These are phyloP conservation scores for Fusarium citri DNA, from an alignment of 2,329 filamentous ascomycete genomes.

Conservation along the genomic window DNA sequence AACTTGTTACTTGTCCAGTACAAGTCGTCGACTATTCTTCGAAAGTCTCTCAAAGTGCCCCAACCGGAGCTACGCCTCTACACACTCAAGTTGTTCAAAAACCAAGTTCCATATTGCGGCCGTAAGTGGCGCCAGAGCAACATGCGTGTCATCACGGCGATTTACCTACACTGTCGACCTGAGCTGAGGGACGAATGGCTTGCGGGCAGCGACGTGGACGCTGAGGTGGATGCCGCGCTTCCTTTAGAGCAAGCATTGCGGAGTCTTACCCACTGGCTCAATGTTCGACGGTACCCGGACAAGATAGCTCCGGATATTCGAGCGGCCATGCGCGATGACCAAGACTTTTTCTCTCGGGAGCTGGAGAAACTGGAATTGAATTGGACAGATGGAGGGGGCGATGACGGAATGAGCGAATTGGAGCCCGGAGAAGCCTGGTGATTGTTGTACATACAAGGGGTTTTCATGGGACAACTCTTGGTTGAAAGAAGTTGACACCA, in stretches of 20 bases:
- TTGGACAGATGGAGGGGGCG: conserved; percentile 57
- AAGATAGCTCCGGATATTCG: conserved; percentile 73
- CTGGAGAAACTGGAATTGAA: conserved; percentile 75
- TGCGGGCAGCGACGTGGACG: conserved; percentile 89
- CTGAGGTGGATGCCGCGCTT: conserved; percentile 91
- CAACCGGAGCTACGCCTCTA: conserved; percentile 90
- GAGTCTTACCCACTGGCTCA: conserved; percentile 94
- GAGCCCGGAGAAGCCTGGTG: conserved; percentile 50
- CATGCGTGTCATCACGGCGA: conserved; percentile 98
- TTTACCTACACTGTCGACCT: conserved; percentile 92
- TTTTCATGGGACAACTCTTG: conserved; percentile 9
- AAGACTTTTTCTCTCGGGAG: conserved; percentile 83
- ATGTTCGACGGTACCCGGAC: conserved; percentile 83
- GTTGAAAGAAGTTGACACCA: not conserved
- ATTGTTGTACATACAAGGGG: conserved; percentile 8
- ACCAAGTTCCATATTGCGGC: conserved; percentile 96
- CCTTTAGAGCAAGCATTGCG: conserved; percentile 91
- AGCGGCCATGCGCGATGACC: conserved; percentile 74
- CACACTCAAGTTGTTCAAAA: conserved; percentile 98
- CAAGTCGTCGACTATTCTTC: conserved; percentile 91
- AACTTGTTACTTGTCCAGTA: conserved; percentile 95
- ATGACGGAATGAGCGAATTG: conserved; percentile 51
- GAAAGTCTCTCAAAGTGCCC: conserved; percentile 90
- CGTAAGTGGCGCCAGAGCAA: conserved; percentile 98
- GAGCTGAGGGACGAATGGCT: conserved; percentile 97